Evolutionary conservation across 495 filamentous ascomycete species (phyloP), one percentile per base, ranked within the genome.

Genomic region (Tirmania nivea): DNA sequence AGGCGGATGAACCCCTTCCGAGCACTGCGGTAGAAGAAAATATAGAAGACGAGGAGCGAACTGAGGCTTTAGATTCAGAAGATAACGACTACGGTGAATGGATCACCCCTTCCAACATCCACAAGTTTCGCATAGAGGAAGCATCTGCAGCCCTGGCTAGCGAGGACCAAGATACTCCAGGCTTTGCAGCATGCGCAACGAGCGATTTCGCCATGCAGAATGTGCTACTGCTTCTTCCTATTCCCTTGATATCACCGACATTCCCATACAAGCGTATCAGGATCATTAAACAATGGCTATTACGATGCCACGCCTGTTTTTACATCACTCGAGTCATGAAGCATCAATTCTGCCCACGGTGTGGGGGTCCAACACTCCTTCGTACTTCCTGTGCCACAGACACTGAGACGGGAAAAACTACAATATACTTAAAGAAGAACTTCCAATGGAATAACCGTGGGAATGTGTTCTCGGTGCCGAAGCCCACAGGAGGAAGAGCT

Each of bases 181-280:
- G 93, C 59, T 77, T 87, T 63, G 84, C 82, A 10, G 92, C 86
- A 10, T 78, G 85, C 48, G 80, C 95, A 57, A 96, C 90, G 0
- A 83, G 82, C 54, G 90, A 99, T 72, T 95, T 83, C 69, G 89
- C 90, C 45, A 89, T 96, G 78, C 86, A 96, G 69, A 96, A 96
- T 62, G 85, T 95, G 19, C 71, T 89, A 2, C 73, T 99, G 10
- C 84, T 89, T 58, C 90, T 96, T 71, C 94, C 94, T 68, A 74
- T 99, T 34, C 86, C 93, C 62, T 78, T 99, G 8, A 71, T 99
- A 19, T 88, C 86, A 3, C 73, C 84, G 1, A 63, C 68, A 1
- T 75, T 74, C 17, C 65, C 95, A 8, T 19, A 19, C 3, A 74
- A 81, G 51, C 78, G 85, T 53, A 80, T 99, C 59, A 75, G 74